Conservation (phyloP, 2,329 filamentous ascomycete species). For the Neophaeococcomyces aloes region DNA sequence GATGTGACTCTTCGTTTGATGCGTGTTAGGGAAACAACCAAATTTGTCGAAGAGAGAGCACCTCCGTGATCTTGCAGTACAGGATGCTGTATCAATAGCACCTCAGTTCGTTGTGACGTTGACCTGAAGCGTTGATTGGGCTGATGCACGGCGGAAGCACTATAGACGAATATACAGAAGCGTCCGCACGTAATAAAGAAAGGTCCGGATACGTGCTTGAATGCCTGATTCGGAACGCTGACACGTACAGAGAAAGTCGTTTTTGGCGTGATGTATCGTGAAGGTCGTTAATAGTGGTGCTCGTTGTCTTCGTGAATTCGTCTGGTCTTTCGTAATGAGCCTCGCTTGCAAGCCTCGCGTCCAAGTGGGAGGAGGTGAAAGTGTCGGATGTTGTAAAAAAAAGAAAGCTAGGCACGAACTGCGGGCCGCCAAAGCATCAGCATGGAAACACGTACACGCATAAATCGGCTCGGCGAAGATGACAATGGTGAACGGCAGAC, state of each 20-base stretch:
- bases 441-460: background rate
- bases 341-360: conserved; percentile 7
- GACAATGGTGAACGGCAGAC: background rate
- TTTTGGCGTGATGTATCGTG: conserved; percentile 6
- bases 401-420: conserved; percentile 8
- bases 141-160: conserved; percentile 1
- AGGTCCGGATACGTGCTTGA: conserved; percentile 1
- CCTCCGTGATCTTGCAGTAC: conserved; percentile 1
- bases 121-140: no score
- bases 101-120: no score
- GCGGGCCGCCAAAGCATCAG: conserved; percentile 6
- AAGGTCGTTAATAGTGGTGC: conserved; percentile 1
- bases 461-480: background rate
- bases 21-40: no score
- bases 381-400: conserved; percentile 1
- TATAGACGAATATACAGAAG: conserved; percentile 5
- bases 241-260: conserved; percentile 1
- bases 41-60: background rate
- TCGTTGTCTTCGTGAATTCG: conserved; percentile 7
- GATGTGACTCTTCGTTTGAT: no score
- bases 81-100: no score
- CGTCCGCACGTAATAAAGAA: conserved; percentile 2
- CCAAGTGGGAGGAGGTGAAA: background rate
- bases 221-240: background rate
- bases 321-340: conserved; percentile 3